Percentiles rank a stretch among this genome's conserved stretches.
Evolutionary conservation across 257 asterid genomes (phyloP).

Genomic region (Solanum pinnatisectum): DNA sequence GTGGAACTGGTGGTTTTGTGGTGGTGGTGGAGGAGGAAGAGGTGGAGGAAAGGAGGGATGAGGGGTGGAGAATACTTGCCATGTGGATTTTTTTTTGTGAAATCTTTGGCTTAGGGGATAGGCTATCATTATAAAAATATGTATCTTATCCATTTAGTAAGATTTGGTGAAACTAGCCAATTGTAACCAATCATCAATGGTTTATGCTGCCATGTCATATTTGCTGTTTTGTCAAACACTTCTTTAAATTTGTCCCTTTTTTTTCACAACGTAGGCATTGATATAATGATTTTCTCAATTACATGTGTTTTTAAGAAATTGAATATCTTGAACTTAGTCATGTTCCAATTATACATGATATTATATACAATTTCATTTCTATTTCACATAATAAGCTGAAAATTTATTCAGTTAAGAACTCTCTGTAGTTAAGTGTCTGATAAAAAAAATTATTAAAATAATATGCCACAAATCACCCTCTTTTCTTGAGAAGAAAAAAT

Average conservation of each 20-base stretch:
- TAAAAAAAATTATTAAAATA: too few relatives aligned
- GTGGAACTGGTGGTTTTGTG: conserved; percentile 29
- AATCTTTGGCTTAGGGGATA: conserved; percentile 18
- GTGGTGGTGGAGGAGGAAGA: conserved; percentile 25
- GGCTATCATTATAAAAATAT: conserved; percentile 5
- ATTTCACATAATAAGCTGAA: too few relatives aligned
- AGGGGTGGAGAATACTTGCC: conserved; percentile 77
- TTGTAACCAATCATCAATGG: background rate
- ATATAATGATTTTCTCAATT: background rate
- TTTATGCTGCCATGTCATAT: background rate
- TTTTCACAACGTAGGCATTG: too few relatives aligned
- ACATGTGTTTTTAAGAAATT: too few relatives aligned
- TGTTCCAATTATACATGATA: too few relatives aligned
- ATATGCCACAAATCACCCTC: too few relatives aligned
- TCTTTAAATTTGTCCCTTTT: too few relatives aligned
- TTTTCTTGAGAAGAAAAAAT: too few relatives aligned
- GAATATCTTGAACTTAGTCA: too few relatives aligned
- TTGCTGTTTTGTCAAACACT: background rate
- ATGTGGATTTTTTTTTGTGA: conserved; percentile 18
- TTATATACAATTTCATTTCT: too few relatives aligned
- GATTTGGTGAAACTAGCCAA: background rate
- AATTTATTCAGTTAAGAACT: too few relatives aligned
- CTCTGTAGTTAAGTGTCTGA: too few relatives aligned
- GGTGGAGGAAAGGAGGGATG: conserved; percentile 38
- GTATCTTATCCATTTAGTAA: conserved; percentile 24